Evolutionary conservation across 148 eudicot genomes (phyloP), one percentile per base, ranked within the genome.

Genomic region (Polygonum maritimum): DNA sequence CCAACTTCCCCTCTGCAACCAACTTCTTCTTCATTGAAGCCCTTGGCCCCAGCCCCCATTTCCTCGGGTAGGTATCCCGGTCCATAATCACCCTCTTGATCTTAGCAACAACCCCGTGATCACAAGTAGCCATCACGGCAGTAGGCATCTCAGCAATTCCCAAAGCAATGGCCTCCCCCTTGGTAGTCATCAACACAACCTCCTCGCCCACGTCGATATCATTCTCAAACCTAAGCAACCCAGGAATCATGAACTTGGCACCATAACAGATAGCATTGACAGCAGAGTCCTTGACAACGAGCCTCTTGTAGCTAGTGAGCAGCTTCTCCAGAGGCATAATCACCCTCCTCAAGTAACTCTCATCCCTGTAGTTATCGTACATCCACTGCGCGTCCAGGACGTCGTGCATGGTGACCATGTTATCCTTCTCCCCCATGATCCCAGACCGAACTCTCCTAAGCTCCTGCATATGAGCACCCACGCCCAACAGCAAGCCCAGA

Each of bases 41-140:
- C 80, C 82, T 87, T 0, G 98, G 98, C 0, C 97, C 98, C 83
- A 94, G 88, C 39, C 98, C 98, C 98, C 98, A 94, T 57, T 88
- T 94, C 90, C 97, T 91, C 0, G 98, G 97, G 82, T 94, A 94
- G 18, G 88, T 94, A 83, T 94, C 97, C 76, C 97, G 80, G 78
- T 94, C 98, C 98, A 94, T 94, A 77, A 94, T 92, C 36, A 91
- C 98, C 90, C 98, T 94, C 90, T 94, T 94, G 77, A 94, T 94
- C 85, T 89, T 94, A 1, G 98, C 93, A 33, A 94, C 98, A 15
- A 89, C 89, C 10, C 98, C 98, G 73, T 94, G 98, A 89, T 91
- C 98, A 82, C 98, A 94, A 44, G 98, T 91, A 5, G 95, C 98
- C 95, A 94, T 94, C 58, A 94, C 98, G 11, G 97, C 98, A 14